Conservation (phyloP, 1,139 yeast species). For the Pichia sp. region DNA sequence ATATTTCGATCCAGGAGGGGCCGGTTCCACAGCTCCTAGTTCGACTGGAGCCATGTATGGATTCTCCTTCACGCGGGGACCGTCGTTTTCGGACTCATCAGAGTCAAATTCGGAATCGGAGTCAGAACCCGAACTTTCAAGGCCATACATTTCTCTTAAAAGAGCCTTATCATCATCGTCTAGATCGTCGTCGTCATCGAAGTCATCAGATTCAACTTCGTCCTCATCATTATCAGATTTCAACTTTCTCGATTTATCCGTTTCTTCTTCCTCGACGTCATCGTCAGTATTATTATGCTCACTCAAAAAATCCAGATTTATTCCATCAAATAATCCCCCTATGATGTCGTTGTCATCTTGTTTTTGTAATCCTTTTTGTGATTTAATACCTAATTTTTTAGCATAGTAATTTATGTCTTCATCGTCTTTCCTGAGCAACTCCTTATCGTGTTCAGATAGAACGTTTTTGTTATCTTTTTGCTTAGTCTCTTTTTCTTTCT, state of each 20-base stretch:
- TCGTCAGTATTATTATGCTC: background rate
- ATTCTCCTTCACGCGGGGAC: slow-evolving; percentile 53
- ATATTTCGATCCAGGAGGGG: slow-evolving; percentile 42
- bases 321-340: slow-evolving; percentile 46
- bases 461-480: slow-evolving; percentile 10
- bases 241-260: background rate
- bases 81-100: slow-evolving; percentile 17
- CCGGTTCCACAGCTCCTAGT: slow-evolving; percentile 30
- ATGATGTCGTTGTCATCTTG: slow-evolving; percentile 31
- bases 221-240: slow-evolving; percentile 18
- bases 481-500: slow-evolving; percentile 5
- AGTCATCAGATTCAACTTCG: slow-evolving; percentile 41
- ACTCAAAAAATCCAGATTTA: slow-evolving; percentile 31
- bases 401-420: slow-evolving; percentile 82
- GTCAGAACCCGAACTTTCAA: slow-evolving; percentile 32
- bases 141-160: slow-evolving; percentile 36
- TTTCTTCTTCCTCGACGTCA: background rate
- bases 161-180: slow-evolving; percentile 45
- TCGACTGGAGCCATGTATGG: slow-evolving; percentile 79
- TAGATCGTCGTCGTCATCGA: slow-evolving; percentile 41
- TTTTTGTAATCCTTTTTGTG: slow-evolving; percentile 23
- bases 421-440: slow-evolving; percentile 59
- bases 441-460: slow-evolving; percentile 33
- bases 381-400: slow-evolving; percentile 58
- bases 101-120: slow-evolving; percentile 27